These are phyloP conservation scores for Aspergillus affinis DNA, from an alignment of 495 filamentous ascomycete genomes.

Conservation along the genomic window DNA sequence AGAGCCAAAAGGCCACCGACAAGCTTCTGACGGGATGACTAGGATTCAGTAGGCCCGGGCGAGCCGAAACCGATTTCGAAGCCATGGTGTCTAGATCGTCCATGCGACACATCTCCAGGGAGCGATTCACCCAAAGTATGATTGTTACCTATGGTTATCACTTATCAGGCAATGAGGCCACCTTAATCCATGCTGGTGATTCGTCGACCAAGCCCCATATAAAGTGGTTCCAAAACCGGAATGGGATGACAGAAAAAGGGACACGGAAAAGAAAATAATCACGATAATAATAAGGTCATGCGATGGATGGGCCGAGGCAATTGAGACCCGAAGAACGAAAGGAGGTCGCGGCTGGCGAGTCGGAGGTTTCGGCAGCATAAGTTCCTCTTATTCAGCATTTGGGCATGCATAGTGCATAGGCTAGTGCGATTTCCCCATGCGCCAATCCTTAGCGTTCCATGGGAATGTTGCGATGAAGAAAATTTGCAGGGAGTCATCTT, in stretches of 20 bases:
- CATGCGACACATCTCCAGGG: background rate
- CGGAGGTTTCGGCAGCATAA: background rate
- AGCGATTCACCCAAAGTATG: background rate
- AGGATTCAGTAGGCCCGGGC: constrained; percentile 29
- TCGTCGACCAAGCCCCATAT: background rate
- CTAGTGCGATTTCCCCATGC: background rate
- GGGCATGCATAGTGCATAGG: background rate
- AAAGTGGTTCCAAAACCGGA: background rate
- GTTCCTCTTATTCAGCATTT: background rate
- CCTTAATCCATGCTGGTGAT: background rate
- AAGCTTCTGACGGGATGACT: constrained; percentile 37
- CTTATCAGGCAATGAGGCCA: background rate
- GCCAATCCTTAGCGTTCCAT: background rate
- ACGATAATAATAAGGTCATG: background rate
- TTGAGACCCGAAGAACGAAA: background rate
- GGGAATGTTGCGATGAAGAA: background rate
- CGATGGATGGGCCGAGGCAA: background rate
- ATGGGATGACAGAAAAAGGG: background rate
- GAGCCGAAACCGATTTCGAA: background rate
- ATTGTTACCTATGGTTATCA: background rate
- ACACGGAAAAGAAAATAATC: background rate
- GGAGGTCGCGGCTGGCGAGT: background rate
- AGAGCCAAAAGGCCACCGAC: constrained; percentile 46
- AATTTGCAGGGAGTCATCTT: background rate
- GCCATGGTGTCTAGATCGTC: constrained; percentile 12